Evolutionary conservation across 2,329 filamentous ascomycete genomes (phyloP).

Genomic region (Fusarium chuoi): DNA sequence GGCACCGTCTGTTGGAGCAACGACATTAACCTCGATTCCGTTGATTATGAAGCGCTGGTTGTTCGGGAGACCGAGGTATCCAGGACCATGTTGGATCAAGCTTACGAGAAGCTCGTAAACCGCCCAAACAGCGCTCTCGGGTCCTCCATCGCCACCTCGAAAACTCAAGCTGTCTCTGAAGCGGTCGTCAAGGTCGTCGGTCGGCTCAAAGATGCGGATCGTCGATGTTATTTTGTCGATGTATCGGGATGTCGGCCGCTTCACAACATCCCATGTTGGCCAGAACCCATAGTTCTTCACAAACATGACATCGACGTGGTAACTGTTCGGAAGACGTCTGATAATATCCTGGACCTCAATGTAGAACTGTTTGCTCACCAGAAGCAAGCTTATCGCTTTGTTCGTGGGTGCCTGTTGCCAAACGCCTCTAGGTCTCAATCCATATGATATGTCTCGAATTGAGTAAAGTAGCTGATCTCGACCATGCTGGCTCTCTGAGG

Average conservation of each 20-base stretch:
- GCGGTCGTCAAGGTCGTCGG: not conserved
- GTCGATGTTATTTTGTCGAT: constrained; percentile 1
- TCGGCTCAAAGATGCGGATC: constrained; percentile 16
- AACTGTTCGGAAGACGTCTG: not conserved
- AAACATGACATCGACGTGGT: constrained; percentile 24
- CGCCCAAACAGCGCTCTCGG: not conserved
- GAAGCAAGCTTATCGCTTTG: not conserved
- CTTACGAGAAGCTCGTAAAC: not conserved
- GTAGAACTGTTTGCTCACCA: not conserved
- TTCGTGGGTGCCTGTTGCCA: not conserved
- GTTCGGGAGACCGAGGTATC: not conserved
- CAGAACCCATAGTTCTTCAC: constrained; percentile 9
- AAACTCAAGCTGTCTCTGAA: constrained; percentile 3
- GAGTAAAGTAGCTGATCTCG: not conserved
- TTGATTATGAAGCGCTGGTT: not conserved
- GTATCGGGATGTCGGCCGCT: not conserved
- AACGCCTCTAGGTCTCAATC: not conserved
- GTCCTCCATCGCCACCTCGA: not conserved
- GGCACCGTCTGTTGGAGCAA: constrained; percentile 8
- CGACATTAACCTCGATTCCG: not conserved
- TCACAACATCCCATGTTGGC: constrained; percentile 5
- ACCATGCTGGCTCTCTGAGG: not conserved
- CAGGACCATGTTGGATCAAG: not conserved
- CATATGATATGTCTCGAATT: not conserved
- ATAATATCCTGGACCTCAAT: not conserved